Conservation (phyloP, 2,329 filamentous ascomycete species). For the Aspergillus thermomutatus region DNA sequence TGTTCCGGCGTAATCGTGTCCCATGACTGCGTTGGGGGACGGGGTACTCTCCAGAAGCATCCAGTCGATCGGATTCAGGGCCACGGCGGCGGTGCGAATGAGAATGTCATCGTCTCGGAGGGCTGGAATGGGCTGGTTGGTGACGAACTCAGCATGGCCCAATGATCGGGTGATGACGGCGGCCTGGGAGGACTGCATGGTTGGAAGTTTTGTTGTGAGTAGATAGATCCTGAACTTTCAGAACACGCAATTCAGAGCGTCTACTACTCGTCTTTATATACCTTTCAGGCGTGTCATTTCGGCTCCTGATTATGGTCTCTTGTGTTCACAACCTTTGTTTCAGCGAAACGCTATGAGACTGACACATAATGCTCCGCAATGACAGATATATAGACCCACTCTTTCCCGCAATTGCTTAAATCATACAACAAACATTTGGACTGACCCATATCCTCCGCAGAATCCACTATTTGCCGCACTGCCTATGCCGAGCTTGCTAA, state of each 20-base stretch:
- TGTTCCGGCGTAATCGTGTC: slow-evolving; percentile 4
- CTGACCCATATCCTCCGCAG: not conserved
- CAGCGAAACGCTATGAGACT: not conserved
- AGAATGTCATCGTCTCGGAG: not conserved
- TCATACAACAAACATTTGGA: not conserved
- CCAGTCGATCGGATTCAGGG: slow-evolving; percentile 8
- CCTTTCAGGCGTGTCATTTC: not conserved
- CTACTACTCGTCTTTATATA: not conserved
- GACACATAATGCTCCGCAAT: not conserved
- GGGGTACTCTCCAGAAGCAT: not conserved
- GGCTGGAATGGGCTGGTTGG: not conserved
- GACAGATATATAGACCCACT: not conserved
- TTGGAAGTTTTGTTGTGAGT: not conserved
- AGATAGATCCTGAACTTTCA: not conserved
- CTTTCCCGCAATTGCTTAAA: not conserved
- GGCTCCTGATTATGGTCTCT: not conserved
- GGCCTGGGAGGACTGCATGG: not conserved
- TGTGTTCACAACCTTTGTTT: not conserved
- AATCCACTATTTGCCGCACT: not conserved
- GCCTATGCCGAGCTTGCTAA: not conserved
- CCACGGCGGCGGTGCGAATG: not conserved
- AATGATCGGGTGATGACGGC: not conserved
- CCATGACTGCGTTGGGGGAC: not conserved
- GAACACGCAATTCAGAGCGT: not conserved
- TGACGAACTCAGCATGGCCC: not conserved